Conservation (phyloP, 2,329 filamentous ascomycete species). For the Claviceps cyperi region DNA sequence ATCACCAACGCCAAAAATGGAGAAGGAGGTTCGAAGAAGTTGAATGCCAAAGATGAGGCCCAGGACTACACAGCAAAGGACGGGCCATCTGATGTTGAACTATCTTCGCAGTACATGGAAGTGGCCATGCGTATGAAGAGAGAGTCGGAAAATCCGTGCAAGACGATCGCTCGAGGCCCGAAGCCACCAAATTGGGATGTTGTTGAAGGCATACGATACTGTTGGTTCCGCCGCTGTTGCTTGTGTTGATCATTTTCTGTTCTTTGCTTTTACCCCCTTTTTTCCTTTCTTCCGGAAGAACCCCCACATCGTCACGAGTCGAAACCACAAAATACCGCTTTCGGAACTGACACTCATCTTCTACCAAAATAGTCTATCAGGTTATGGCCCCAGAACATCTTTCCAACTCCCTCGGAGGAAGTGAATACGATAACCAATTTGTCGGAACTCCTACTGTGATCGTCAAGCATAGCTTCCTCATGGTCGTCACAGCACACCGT, state of each 20-base stretch:
- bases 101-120: neutral
- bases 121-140: neutral
- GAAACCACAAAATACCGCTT: no score
- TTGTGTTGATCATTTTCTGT: neutral
- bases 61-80: neutral
- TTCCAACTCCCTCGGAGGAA: slow-evolving; percentile 1
- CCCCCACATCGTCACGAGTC: no score
- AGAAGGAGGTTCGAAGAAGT: neutral
- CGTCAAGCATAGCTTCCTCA: slow-evolving; percentile 4
- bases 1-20: neutral
- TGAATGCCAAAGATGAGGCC: neutral
- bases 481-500: slow-evolving; percentile 3
- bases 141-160: neutral
- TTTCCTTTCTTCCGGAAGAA: neutral
- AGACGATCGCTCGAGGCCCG: neutral
- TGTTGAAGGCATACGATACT: slow-evolving; percentile 1
- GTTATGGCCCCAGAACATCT: slow-evolving; percentile 5
- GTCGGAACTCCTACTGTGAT: slow-evolving; percentile 2
- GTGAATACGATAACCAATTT: slow-evolving; percentile 3
- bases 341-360: neutral
- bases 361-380: neutral
- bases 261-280: neutral
- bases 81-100: neutral
- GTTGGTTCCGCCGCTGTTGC: neutral
- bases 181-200: slow-evolving; percentile 3